Base-by-base conservation (phyloP, 805 yeast genomes). In the Jamesozyma gamospora region DNA sequence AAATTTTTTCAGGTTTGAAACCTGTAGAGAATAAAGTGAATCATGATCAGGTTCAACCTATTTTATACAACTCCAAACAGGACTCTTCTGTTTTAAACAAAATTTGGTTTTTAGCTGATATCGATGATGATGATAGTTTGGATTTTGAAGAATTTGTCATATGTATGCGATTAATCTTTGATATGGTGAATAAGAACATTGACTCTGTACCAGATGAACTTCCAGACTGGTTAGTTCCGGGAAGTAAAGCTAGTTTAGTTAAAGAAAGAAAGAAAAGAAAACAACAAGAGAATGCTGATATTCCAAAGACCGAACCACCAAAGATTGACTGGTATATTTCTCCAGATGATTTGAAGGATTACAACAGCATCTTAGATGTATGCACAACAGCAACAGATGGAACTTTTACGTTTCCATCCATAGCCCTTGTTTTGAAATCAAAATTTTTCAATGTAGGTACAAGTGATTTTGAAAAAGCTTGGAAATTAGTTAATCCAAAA, bases 141-240 rank as follows among this genome's bases (percentile, higher is more conserved):
- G 99, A 92, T 62, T 92, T 92, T 60, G 99, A 92, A 63, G 99
- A 92, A 65, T 92, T 92, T 62, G 92, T 96, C 56, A 85, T 92
- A 47, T 90, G 96, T 38, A 92, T 92, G 99, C 73, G 97, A 50
- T 71, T 92, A 41, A 84, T 90, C 34, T 92, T 87, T 57, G 98
- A 92, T 58, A 61, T 82, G 57, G 90, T 92, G 40, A 88, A 92
- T 60, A 85, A 88, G 14, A 72, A 71, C 28, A 58, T 66, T 36
- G 66, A 69, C 14, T 61, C 66, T 15, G 67, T 88, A 5, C 98
- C 98, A 1, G 60, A 65, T 18, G 70, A 71, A 35, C 69, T 92
- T 42, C 99, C 99, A 2, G 77, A 74, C 34, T 90, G 97, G 97
- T 73, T 92, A 44, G 74, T 92, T 43, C 98, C 99, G 1, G 80